A percentile compares a stretch with the other conserved stretches of the same genome.
These are phyloP conservation scores for Arthrobotrys sinensis DNA, from an alignment of 2,329 filamentous ascomycete genomes.

Conservation along the genomic window DNA sequence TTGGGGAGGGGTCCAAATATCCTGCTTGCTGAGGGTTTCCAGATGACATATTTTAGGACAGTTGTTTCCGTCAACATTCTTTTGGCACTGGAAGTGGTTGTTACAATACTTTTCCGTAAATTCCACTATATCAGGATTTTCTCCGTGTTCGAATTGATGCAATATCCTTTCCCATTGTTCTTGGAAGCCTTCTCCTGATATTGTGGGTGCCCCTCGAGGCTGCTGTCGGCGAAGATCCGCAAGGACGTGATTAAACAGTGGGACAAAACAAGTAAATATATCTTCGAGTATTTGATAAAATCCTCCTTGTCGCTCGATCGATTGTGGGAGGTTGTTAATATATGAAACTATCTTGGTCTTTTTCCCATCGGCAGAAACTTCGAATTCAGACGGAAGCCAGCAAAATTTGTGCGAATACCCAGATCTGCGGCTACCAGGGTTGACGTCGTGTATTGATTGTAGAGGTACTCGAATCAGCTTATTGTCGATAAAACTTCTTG, in stretches of 20 bases:
- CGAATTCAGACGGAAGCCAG: conserved; percentile 41
- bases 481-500: not conserved
- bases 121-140: not conserved
- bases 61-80: too few relatives aligned
- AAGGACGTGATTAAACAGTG: conserved; percentile 40
- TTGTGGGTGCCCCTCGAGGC: not conserved
- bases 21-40: too few relatives aligned
- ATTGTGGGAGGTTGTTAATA: conserved; percentile 33
- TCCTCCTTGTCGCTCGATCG: not conserved
- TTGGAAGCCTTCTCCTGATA: not conserved
- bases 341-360: conserved; percentile 40
- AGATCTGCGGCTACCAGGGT: not conserved
- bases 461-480: not conserved
- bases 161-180: conserved; percentile 9
- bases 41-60: too few relatives aligned
- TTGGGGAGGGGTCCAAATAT: not conserved
- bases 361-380: conserved; percentile 12
- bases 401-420: conserved; percentile 13
- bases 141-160: conserved; percentile 6
- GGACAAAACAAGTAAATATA: conserved; percentile 44
- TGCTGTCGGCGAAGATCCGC: not conserved
- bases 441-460: not conserved
- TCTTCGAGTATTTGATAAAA: conserved; percentile 35
- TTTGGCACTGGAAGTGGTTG: too few relatives aligned
- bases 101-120: too few relatives aligned